Conservation (phyloP, 805 yeast species). For the Kuraishia molischiana region DNA sequence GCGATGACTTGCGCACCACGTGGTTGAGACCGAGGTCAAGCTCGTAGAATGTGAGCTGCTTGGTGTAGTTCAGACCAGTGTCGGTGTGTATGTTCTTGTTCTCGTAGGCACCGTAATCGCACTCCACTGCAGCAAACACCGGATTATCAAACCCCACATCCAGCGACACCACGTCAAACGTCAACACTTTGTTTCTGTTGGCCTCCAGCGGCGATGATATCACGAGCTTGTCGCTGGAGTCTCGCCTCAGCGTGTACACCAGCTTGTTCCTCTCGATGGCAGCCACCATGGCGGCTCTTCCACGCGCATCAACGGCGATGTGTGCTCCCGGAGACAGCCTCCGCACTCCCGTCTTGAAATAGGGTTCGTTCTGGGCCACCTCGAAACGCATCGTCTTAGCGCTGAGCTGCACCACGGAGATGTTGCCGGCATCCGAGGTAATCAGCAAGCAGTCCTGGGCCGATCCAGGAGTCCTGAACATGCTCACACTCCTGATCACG, state of each 20-base stretch:
- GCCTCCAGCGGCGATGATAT: slow-evolving; percentile 74
- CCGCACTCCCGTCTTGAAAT: slow-evolving; percentile 65
- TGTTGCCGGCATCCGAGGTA: slow-evolving; percentile 73
- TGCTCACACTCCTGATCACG: slow-evolving; percentile 40
- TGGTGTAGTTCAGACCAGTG: slow-evolving; percentile 6
- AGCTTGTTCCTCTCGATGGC: slow-evolving; percentile 69
- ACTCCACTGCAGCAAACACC: slow-evolving; percentile 70
- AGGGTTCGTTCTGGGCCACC: slow-evolving; percentile 49
- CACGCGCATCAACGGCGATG: slow-evolving; percentile 58
- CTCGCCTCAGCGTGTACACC: slow-evolving; percentile 53
- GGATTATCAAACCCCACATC: slow-evolving; percentile 83
- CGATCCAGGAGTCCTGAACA: slow-evolving; percentile 44
- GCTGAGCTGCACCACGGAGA: slow-evolving; percentile 34
- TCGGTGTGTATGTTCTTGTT: slow-evolving; percentile 10
- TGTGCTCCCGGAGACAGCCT: slow-evolving; percentile 70
- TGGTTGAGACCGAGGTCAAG: slow-evolving; percentile 81
- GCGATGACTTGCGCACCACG: slow-evolving; percentile 44
- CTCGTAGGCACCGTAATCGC: slow-evolving; percentile 33
- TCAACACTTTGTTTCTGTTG: slow-evolving; percentile 35
- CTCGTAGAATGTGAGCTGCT: slow-evolving; percentile 58
- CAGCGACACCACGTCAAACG: slow-evolving; percentile 45
- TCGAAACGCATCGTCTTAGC: slow-evolving; percentile 22
- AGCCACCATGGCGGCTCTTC: slow-evolving; percentile 58
- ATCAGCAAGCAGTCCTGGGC: slow-evolving; percentile 50
- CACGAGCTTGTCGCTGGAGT: slow-evolving; percentile 31